phyloP scores from a whole-genome alignment of 768 basidiomycete genomes.

The Psilocybe tampanensis region DNA sequence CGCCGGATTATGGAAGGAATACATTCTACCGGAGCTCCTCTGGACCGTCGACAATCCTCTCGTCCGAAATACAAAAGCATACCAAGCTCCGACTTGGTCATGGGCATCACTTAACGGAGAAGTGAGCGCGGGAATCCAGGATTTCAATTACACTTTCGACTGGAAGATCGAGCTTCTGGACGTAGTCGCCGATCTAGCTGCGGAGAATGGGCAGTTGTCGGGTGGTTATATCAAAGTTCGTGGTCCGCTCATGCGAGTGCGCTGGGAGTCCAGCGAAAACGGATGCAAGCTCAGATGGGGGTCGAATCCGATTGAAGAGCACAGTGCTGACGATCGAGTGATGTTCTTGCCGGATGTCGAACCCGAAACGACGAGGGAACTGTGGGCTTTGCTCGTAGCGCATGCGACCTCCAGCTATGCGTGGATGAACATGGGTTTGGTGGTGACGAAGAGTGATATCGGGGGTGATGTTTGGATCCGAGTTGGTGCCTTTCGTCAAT shows the following conservation, averaged over 20 bases:
- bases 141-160: constrained; percentile 11
- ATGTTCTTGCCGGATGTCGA: constrained; percentile 7
- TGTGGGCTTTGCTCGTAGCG: constrained; percentile 11
- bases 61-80: neutral
- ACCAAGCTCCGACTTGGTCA: constrained; percentile 14
- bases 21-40: constrained; percentile 10
- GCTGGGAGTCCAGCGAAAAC: constrained; percentile 7
- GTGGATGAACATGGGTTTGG: constrained; percentile 17
- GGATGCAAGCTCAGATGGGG: constrained; percentile 12
- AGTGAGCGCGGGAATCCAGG: constrained; percentile 9
- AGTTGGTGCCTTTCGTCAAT: constrained; percentile 13
- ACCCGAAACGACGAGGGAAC: neutral
- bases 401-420: constrained; percentile 6
- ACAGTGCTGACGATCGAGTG: constrained; percentile 10
- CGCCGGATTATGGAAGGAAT: constrained; percentile 13
- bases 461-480: constrained; percentile 1
- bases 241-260: neutral
- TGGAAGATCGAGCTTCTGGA: constrained; percentile 11
- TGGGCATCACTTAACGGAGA: constrained; percentile 9
- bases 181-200: neutral
- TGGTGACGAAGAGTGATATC: neutral
- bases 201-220: constrained; percentile 10
- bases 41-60: constrained; percentile 4
- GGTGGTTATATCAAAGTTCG: constrained; percentile 5
- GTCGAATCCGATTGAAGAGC: neutral